Evolutionary conservation across 1,284 basidiomycete species (phyloP), one percentile per base, ranked within the genome.

Genomic region (Cryptococcus jaspeensis): DNA sequence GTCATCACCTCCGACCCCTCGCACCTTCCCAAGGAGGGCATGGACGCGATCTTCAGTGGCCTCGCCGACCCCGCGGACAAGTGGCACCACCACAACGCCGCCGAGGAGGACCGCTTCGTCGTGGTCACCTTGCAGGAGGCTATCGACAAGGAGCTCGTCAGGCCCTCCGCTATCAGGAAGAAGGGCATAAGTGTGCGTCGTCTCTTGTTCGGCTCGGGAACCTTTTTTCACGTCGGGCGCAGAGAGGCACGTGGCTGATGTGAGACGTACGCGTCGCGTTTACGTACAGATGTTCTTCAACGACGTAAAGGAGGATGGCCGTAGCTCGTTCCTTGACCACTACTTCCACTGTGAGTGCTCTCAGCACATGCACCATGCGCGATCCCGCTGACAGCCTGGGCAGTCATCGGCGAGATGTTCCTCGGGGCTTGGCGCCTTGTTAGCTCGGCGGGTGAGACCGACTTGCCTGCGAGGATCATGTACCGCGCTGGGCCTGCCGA

Each of bases 51-150:
- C 37, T 45, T 53, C 18, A 42, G 41, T n/a, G 62, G 56, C 20
- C 50, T 62, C 18, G 54, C 48, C n/a, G 46, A 55, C 20, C 57
- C 56, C 2, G 38, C 50, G 3, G 59, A 59, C 16, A 52, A 55
- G 25, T 47, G 28, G 8, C 47, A 50, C 13, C 37, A 50, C 16
- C 62, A 61, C 20, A 28, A 9, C 13, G 50, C 65, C 11, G 65
- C 63, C n/a, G 52, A 28, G 13, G 58, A 62, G 41, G 65, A 65
- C 35, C 32, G 61, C 39, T 62, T 59, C 25, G 49, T 53, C 50
- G 55, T 67, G 13, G 35, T 63, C 15, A 52, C 41, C 86, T 87
- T 74, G 36, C 22, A 49, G 41, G 55, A 53, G 42, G 62, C 53
- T 7, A 40, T 50, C 23, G 51, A 56, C 39, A 58, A 45, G 36